Conservation (phyloP, 116 monocot species). For the Zostera marina region DNA sequence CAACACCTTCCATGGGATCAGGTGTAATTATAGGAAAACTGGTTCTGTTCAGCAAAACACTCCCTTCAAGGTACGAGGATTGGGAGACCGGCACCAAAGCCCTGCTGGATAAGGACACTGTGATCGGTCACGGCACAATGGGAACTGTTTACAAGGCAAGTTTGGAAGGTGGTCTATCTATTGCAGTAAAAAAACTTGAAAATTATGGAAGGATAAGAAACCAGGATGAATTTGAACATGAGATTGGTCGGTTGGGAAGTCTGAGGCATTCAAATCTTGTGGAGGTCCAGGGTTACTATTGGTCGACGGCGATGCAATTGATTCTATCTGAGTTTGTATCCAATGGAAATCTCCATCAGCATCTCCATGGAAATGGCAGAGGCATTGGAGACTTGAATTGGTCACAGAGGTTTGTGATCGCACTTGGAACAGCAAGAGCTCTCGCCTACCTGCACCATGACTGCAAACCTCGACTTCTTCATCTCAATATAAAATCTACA, state of each 20-base stretch:
- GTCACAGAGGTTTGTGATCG: conserved; percentile 58
- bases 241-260: conserved; percentile 53
- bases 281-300: conserved; percentile 82
- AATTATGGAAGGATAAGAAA: conserved; percentile 59
- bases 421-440: conserved; percentile 66
- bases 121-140: conserved; percentile 66
- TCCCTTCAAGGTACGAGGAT: conserved; percentile 80
- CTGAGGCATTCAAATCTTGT: conserved; percentile 66
- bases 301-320: conserved; percentile 69
- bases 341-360: conserved; percentile 67
- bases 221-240: conserved; percentile 95
- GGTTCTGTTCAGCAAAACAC: conserved; percentile 94
- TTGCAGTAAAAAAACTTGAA: conserved; percentile 94
- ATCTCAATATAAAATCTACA: conserved; percentile 83
- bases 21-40: conserved; percentile 72
- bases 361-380: conserved; percentile 42
- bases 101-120: conserved; percentile 70
- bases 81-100: conserved; percentile 94
- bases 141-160: conserved; percentile 76
- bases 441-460: conserved; percentile 91
- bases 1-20: conserved; percentile 31
- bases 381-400: conserved; percentile 39
- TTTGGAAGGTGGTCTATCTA: conserved; percentile 53
- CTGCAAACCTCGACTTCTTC: conserved; percentile 74
- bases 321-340: conserved; percentile 63